These are phyloP conservation scores for Scedosporium minutisporum DNA, from an alignment of 2,329 filamentous ascomycete genomes.

Conservation along the genomic window DNA sequence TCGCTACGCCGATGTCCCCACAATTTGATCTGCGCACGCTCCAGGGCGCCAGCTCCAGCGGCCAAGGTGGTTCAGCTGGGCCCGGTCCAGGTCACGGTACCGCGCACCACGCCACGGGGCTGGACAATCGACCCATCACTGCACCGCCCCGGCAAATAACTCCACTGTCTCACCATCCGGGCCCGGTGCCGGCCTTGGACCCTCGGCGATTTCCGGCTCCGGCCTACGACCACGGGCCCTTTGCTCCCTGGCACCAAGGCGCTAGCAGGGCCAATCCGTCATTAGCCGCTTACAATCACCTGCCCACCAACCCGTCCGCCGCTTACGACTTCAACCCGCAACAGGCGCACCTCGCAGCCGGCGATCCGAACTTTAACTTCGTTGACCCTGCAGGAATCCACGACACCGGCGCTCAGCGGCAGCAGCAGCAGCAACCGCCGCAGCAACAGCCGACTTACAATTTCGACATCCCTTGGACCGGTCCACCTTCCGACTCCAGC, in stretches of 20 bases:
- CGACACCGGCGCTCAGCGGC: not conserved
- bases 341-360: not conserved
- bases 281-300: not conserved
- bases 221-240: not conserved
- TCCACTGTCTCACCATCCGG: not conserved
- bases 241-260: not conserved
- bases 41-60: not conserved
- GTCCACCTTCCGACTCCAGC: not conserved
- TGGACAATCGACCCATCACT: not conserved
- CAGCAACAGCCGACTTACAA: not conserved
- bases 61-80: not conserved
- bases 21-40: not conserved
- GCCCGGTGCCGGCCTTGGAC: not conserved
- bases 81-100: not conserved
- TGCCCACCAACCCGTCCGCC: not conserved
- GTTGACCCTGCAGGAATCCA: not conserved
- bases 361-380: not conserved
- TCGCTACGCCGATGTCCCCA: not conserved
- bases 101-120: not conserved
- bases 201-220: not conserved
- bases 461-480: not conserved
- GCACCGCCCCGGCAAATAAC: not conserved
- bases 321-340: not conserved
- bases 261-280: not conserved
- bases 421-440: slow-evolving; percentile 4